Evolutionary conservation across 805 yeast species (phyloP), one percentile per base, ranked within the genome.

Genomic region (Brettanomyces sp.): DNA sequence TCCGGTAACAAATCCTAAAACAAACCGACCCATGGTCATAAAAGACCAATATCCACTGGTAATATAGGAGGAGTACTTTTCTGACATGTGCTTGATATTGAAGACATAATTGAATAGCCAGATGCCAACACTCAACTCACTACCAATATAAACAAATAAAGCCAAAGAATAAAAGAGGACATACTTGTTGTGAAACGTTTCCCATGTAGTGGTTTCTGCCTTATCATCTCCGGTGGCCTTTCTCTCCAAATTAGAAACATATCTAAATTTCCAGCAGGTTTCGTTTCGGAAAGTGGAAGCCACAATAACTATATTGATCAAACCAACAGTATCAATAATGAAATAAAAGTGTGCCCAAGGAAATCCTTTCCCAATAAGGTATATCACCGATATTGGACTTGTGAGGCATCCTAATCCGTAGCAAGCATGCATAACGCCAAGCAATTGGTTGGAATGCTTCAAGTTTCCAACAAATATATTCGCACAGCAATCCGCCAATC

Each of bases 321-420:
- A 43, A 1, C 67, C 62, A 12, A 68, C 46, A 1, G 45, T 41
- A 6, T 66, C 48, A 18, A 76, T 55, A 5, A 74, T 55, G 4
- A 64, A 39, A 52, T 73, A 76, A 53, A 69, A 74, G 14, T 67
- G 63, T 51, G 69, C 68, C 80, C 80, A 76, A 34, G 59, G 49
- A 43, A 58, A 43, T 4, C 70, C 63, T 23, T 56, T 54, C 44
- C 69, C 67, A 23, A 74, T 52, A 45, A 77, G 57, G 13, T 53
- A 52, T 1, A 77, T 69, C 25, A 72, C 64, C 13, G 75, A 47
- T 6, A 73, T 60, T 1, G 80, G 81, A 4, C 78, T 68, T 3
- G 74, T 60, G 64, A 75, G 66, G 46, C 79, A 73, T 2, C 81
- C 82, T 4, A 76, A 52, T 0, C 81, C 80, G 52, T 73, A 76